Evolutionary conservation across 305 asterid genomes (phyloP).

Genomic region (Fraxinus greggii): DNA sequence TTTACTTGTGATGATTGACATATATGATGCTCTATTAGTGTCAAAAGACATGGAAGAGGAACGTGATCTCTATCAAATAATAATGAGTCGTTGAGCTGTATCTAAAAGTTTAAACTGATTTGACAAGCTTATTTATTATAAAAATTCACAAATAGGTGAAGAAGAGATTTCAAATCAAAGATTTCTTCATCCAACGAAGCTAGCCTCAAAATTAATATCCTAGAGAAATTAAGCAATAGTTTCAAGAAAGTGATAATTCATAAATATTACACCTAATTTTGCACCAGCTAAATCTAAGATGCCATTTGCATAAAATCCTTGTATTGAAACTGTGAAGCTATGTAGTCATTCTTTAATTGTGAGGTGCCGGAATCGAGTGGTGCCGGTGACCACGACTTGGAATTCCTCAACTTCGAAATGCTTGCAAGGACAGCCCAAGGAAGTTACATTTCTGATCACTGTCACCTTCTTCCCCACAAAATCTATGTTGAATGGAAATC

Average conservation of each 20-base stretch:
- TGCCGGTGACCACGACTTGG: constrained; percentile 64
- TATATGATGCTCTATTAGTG: not conserved
- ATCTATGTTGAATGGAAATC: constrained; percentile 57
- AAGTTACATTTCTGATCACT: constrained; percentile 63
- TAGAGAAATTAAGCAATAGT: not conserved
- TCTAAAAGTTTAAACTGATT: no score
- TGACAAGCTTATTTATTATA: no score
- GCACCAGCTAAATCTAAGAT: not conserved
- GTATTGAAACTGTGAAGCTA: not conserved
- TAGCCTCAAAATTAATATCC: not conserved
- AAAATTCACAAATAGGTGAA: no score
- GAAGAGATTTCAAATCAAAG: no score
- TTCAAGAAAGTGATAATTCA: not conserved
- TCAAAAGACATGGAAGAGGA: no score
- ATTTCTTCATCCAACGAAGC: not conserved
- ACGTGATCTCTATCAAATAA: no score
- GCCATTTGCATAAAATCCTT: no score
- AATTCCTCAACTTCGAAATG: constrained; percentile 79
- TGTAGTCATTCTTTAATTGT: not conserved
- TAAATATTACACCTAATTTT: not conserved
- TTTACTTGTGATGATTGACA: not conserved
- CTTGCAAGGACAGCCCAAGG: constrained; percentile 69
- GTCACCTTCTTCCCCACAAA: constrained; percentile 81
- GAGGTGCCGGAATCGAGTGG: not conserved
- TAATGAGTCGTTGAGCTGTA: no score